Evolutionary conservation across 345 rosid genomes (phyloP).

Genomic region (Salix caprea): DNA sequence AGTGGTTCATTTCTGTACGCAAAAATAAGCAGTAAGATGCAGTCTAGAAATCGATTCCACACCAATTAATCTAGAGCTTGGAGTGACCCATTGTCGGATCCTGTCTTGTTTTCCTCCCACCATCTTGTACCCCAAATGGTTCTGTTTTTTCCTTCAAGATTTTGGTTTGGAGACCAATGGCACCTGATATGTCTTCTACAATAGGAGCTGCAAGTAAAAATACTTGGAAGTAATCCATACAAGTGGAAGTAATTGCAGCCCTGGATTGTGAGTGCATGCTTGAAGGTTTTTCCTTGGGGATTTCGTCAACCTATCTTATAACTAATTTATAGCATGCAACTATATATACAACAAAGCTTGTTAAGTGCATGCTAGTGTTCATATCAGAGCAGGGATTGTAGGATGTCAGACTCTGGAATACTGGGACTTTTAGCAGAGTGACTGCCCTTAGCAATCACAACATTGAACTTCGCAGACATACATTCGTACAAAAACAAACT

Average conservation of each 20-base stretch:
- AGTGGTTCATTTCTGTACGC: neutral
- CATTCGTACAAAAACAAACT: neutral
- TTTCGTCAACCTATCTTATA: neutral
- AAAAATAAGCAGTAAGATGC: too few species aligned
- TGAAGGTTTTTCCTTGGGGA: neutral
- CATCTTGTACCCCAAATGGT: neutral
- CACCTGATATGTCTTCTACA: neutral
- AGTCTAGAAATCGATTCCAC: neutral
- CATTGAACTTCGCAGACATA: neutral
- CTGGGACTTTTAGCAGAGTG: neutral
- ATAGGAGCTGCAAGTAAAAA: neutral
- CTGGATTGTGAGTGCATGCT: neutral
- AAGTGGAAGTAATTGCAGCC: neutral
- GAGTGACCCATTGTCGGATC: neutral
- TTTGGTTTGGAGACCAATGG: neutral
- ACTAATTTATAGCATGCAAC: neutral
- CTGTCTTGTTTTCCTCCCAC: neutral
- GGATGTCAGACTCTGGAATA: neutral
- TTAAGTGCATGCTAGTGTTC: neutral
- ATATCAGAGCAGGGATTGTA: too few species aligned
- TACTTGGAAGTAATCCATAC: neutral
- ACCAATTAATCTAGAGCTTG: neutral
- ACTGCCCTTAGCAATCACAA: neutral
- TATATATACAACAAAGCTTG: neutral
- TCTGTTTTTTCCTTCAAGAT: neutral